phyloP scores from a whole-genome alignment of 2,329 filamentous ascomycete genomes.

The Fusarium sp. region DNA sequence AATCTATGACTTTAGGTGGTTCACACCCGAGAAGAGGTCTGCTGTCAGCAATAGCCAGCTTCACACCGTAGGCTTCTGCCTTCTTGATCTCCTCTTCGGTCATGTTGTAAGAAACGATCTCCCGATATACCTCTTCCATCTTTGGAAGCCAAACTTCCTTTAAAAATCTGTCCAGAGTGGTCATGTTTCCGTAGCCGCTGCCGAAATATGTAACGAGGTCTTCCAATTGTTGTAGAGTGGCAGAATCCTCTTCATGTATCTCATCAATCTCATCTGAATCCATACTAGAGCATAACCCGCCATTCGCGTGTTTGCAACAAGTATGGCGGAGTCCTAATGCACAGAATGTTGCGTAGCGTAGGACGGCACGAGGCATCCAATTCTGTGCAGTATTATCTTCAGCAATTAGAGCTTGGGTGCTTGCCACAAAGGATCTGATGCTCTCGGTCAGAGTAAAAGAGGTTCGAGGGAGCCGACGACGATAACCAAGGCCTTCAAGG shows the following conservation, averaged over 20 bases:
- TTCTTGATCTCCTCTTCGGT: not conserved
- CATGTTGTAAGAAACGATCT: rapidly evolving
- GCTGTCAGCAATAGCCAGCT: rapidly evolving
- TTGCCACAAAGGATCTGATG: not conserved
- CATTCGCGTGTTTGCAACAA: not conserved
- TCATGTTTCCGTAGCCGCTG: rapidly evolving
- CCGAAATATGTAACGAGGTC: rapidly evolving
- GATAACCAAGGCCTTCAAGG: rapidly evolving
- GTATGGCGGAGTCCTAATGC: not conserved
- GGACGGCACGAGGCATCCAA: not conserved
- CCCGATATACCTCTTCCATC: rapidly evolving
- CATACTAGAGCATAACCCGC: rapidly evolving
- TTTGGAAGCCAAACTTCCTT: not conserved
- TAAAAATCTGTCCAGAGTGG: rapidly evolving
- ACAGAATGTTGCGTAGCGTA: rapidly evolving
- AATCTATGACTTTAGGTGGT: no score
- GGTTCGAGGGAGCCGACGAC: not conserved
- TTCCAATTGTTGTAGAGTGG: rapidly evolving
- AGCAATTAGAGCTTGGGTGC: rapidly evolving
- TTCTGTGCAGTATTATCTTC: rapidly evolving
- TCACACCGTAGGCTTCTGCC: not conserved
- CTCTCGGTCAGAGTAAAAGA: rapidly evolving
- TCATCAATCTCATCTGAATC: not conserved
- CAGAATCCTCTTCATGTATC: not conserved
- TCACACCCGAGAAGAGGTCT: rapidly evolving